Percentiles rank a stretch among this genome's conserved stretches.
phyloP scores from a whole-genome alignment of 352 stramenopile genomes.

The Globisporangium abappressorium region DNA sequence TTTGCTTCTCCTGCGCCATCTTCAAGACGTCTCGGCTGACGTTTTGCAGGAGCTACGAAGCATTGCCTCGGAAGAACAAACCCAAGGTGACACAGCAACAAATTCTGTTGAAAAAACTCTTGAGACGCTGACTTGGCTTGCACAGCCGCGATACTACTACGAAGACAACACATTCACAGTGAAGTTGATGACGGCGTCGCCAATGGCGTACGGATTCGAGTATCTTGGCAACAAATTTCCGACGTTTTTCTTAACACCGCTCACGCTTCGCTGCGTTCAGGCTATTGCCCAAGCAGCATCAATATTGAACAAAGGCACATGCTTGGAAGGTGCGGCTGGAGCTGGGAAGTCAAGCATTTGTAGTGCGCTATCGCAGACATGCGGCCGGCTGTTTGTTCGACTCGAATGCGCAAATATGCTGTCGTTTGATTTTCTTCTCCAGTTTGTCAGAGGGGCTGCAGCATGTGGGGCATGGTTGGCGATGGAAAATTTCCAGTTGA shows the following conservation, averaged over 20 bases:
- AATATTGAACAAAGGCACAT: conserved; percentile 35
- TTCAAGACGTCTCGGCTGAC: conserved; percentile 45
- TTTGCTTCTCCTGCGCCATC: conserved; percentile 42
- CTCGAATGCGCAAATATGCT: conserved; percentile 33
- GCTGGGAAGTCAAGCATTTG: conserved; percentile 48
- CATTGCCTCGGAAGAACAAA: background rate
- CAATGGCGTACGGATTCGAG: conserved; percentile 65
- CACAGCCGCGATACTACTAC: conserved; percentile 68
- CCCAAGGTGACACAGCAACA: background rate
- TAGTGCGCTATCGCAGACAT: conserved; percentile 35
- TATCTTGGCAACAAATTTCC: conserved; percentile 53
- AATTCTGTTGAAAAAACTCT: conserved; percentile 12
- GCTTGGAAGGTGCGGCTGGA: conserved; percentile 33
- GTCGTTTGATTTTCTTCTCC: conserved; percentile 29
- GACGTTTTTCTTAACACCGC: conserved; percentile 41
- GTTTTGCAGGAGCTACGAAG: conserved; percentile 29
- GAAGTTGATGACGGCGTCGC: conserved; percentile 42
- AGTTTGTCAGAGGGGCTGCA: conserved; percentile 51
- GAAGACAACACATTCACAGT: conserved; percentile 49
- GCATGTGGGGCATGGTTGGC: conserved; percentile 57
- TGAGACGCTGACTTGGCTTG: conserved; percentile 45
- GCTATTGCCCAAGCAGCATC: conserved; percentile 38
- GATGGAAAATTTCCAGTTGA: conserved; percentile 32
- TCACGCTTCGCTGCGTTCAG: conserved; percentile 66
- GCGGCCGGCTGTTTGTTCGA: conserved; percentile 43